Evolutionary conservation across 31 red algal species (phyloP).

Genomic region (Porphyra umbilicalis): DNA sequence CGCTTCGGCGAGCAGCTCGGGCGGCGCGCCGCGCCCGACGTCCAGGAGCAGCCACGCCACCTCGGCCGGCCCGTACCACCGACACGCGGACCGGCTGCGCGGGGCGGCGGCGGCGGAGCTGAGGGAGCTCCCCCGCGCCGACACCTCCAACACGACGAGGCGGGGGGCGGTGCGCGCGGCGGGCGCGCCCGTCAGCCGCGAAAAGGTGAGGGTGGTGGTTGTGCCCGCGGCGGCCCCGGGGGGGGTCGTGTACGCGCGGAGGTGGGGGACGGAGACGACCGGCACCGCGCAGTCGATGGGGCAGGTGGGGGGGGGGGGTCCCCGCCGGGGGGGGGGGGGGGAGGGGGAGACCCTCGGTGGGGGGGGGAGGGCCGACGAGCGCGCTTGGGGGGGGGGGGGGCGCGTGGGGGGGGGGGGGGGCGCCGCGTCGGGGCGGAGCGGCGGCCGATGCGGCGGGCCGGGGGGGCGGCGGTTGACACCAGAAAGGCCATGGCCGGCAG

Average conservation of each 20-base stretch:
- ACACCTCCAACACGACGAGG: background rate
- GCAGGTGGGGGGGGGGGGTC: background rate
- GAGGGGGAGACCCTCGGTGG: background rate
- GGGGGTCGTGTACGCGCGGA: background rate
- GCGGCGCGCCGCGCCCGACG: background rate
- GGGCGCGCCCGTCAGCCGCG: background rate
- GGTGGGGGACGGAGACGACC: background rate
- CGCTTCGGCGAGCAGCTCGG: background rate
- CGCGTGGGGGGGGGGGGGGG: background rate
- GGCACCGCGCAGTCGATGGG: background rate
- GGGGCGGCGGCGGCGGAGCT: background rate
- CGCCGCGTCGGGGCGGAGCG: too few relatives aligned
- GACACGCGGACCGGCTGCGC: background rate
- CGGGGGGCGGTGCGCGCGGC: background rate
- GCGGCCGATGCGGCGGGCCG: too few relatives aligned
- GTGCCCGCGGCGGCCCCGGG: background rate
- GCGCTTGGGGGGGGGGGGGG: background rate
- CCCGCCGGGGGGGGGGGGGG: background rate
- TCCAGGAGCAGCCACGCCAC: background rate
- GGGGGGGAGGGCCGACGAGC: background rate
- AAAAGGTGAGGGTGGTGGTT: background rate
- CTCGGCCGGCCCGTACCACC: background rate
- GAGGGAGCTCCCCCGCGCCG: background rate
- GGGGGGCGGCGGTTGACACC: too few relatives aligned
- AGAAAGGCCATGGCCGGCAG: too few relatives aligned